Evolutionary conservation across 345 rosid species (phyloP), one percentile per base, ranked within the genome.

Genomic region (Aethionema arabicum): DNA sequence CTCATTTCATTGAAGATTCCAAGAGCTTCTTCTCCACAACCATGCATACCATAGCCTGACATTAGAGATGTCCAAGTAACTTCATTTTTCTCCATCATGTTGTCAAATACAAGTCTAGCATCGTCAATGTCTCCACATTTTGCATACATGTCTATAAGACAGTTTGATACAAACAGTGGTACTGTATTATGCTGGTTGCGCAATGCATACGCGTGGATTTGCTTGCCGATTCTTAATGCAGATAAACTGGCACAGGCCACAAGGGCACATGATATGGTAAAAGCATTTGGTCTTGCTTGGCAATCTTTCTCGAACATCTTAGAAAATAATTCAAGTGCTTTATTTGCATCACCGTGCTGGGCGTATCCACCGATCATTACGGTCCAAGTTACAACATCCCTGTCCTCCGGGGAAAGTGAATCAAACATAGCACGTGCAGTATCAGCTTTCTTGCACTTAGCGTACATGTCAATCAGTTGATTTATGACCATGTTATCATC

Each of bases 41-140:
- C 90, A 53, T 90, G 97, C 84, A 90, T 85, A 49, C 95, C 97
- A 14, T 90, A 90, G 46, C 90, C 90, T 4, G 95, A 74, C 76
- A 90, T 79, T 16, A 90, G 66, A 8, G 97, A 82, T 42, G 95
- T 90, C 90, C 95, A 90, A 2, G 95, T 85, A 70, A 90, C 81
- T 69, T 72, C 77, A 73, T 85, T 87, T 63, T 61, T 80, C 48
- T 72, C 79, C 66, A 33, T 60, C 87, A 87, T 79, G 69, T 69
- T 72, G 67, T 79, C 76, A 63, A 85, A 90, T 27, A 87, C 88
- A 56, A 74, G 59, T 59, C 88, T 76, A 47, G 80, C 92, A 54
- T 77, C 44, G 31, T 72, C 78, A 13, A 87, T 59, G 56, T 80
- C 82, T 59, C 92, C 95, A 46, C 85, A 87, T 80, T 87, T 87